Conservation (phyloP, 2,329 filamentous ascomycete genomes). For the Penicillium sp. region DNA sequence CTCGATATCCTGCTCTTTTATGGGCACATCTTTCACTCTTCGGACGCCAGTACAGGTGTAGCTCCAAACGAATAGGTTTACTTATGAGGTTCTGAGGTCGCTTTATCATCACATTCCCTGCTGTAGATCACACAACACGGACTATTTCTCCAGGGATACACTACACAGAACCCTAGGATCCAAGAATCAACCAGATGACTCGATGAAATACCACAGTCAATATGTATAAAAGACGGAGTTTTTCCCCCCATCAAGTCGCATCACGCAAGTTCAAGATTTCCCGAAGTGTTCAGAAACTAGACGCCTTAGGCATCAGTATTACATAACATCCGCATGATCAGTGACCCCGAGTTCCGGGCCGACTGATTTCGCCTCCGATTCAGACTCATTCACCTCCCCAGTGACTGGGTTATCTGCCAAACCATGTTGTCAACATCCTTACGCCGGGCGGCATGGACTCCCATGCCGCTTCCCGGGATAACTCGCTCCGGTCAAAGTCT, state of each 20-base stretch:
- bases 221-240: background rate
- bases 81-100: background rate
- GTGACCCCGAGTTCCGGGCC: constrained; percentile 31
- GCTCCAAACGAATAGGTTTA: background rate
- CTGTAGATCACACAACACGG: background rate
- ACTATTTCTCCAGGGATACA: background rate
- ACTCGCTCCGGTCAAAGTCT: constrained; percentile 35
- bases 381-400: constrained; percentile 28
- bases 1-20: constrained; percentile 5
- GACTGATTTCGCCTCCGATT: constrained; percentile 40
- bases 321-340: constrained; percentile 39
- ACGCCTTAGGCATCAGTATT: constrained; percentile 29
- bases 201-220: background rate
- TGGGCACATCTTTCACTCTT: background rate
- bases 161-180: background rate
- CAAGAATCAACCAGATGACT: background rate
- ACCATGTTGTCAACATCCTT: constrained; percentile 49
- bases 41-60: background rate
- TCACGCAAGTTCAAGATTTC: background rate
- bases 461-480: constrained; percentile 34
- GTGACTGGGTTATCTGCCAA: constrained; percentile 29
- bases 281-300: background rate
- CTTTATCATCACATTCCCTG: background rate
- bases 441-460: constrained; percentile 46
- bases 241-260: background rate